Percentiles rank a stretch among this genome's conserved stretches.
These are phyloP conservation scores for Peronospora tabacina DNA, from an alignment of 352 stramenopile species.

Conservation along the genomic window DNA sequence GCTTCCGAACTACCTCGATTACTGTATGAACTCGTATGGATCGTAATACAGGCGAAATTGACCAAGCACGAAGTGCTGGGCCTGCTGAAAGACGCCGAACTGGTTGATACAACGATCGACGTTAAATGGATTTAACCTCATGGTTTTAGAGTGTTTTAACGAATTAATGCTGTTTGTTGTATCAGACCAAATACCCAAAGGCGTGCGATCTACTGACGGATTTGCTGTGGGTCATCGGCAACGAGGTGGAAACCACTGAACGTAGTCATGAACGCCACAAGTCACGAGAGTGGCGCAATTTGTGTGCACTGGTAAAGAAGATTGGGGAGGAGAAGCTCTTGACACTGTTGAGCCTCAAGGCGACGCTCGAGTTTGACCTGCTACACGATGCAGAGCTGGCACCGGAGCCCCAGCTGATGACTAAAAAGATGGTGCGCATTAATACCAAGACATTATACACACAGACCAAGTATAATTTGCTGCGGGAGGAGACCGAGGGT, in stretches of 20 bases:
- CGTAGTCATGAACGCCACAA: constrained; percentile 57
- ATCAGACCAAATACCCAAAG: constrained; percentile 25
- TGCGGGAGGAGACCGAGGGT: constrained; percentile 94
- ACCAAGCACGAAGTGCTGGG: constrained; percentile 61
- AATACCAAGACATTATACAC: constrained; percentile 90
- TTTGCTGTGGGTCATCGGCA: constrained; percentile 65
- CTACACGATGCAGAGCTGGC: constrained; percentile 58
- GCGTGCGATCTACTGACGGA: constrained; percentile 57
- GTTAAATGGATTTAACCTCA: not conserved
- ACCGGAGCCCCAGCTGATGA: constrained; percentile 39
- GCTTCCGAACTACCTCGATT: constrained; percentile 44
- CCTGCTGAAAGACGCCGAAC: constrained; percentile 56
- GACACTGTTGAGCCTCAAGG: constrained; percentile 43
- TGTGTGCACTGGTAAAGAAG: constrained; percentile 52
- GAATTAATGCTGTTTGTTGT: not conserved
- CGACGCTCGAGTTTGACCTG: constrained; percentile 65
- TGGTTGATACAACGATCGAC: constrained; percentile 30
- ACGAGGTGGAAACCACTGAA: constrained; percentile 69
- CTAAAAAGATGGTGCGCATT: constrained; percentile 72
- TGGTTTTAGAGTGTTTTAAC: not conserved
- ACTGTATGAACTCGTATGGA: constrained; percentile 74
- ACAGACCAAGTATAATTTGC: constrained; percentile 95
- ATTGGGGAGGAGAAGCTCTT: constrained; percentile 68
- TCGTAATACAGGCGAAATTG: constrained; percentile 62
- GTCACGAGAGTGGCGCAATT: constrained; percentile 61